phyloP scores from a whole-genome alignment of 2,329 filamentous ascomycete genomes.

The Fusarium lyarnte region DNA sequence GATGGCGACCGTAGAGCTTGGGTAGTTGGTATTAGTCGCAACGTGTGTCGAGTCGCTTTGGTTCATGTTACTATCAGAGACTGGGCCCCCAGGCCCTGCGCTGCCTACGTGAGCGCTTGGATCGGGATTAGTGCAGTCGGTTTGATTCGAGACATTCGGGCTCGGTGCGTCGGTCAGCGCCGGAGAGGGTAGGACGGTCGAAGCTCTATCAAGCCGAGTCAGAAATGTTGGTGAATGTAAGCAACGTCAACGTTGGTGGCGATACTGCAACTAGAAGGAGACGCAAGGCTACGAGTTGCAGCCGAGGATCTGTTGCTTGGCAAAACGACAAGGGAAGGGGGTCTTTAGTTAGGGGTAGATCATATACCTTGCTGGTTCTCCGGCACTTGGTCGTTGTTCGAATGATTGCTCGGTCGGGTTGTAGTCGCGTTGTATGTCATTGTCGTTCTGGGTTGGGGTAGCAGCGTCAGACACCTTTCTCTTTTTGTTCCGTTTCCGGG shows the following conservation, averaged over 20 bases:
- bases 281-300: slow-evolving; percentile 5
- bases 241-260: slow-evolving; percentile 1
- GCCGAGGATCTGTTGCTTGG: background rate
- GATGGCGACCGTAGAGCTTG: background rate
- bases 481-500: slow-evolving; percentile 36
- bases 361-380: slow-evolving; percentile 23
- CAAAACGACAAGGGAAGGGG: background rate
- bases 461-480: slow-evolving; percentile 16
- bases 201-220: slow-evolving; percentile 28
- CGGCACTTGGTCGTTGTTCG: slow-evolving; percentile 15
- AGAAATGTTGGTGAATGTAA: slow-evolving; percentile 14
- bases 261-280: background rate
- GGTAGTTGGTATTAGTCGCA: slow-evolving; percentile 6
- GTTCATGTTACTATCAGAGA: slow-evolving; percentile 15
- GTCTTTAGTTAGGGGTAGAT: background rate
- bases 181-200: slow-evolving; percentile 66
- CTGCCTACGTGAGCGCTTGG: slow-evolving; percentile 21
- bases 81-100: slow-evolving; percentile 2
- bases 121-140: slow-evolving; percentile 47
- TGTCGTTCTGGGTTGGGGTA: slow-evolving; percentile 19
- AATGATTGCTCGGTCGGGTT: slow-evolving; percentile 2
- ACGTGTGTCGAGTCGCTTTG: slow-evolving; percentile 8
- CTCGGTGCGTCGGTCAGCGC: slow-evolving; percentile 70
- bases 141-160: slow-evolving; percentile 51
- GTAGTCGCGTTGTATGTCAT: slow-evolving; percentile 14